Evolutionary conservation across 1,139 yeast genomes (phyloP).

Genomic region (Kurtzmaniella quercitrusa): DNA sequence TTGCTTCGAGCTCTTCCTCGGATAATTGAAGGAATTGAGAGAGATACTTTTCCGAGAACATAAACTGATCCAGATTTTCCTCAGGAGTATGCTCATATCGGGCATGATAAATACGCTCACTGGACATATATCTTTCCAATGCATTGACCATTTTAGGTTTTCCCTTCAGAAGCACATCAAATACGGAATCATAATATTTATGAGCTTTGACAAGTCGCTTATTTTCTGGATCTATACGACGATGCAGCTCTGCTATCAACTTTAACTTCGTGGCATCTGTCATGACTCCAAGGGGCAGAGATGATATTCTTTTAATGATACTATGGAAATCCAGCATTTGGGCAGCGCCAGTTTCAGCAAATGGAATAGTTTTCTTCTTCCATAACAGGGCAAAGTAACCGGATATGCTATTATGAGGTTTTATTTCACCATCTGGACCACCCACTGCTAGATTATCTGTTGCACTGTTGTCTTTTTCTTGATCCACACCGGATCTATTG

Average conservation of each 20-base stretch:
- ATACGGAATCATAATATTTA: constrained; percentile 31
- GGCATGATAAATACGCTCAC: constrained; percentile 46
- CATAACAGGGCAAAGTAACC: neutral
- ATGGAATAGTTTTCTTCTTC: constrained; percentile 18
- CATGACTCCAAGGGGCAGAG: constrained; percentile 2
- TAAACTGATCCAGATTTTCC: constrained; percentile 17
- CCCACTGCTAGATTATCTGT: neutral
- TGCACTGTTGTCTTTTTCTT: neutral
- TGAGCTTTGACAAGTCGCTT: constrained; percentile 19
- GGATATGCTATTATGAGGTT: neutral
- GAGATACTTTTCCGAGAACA: constrained; percentile 45
- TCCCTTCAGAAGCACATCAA: constrained; percentile 33
- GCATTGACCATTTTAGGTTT: constrained; percentile 29
- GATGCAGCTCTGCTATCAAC: constrained; percentile 12
- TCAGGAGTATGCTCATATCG: constrained; percentile 37
- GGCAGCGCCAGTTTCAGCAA: constrained; percentile 16
- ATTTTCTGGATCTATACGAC: constrained; percentile 12
- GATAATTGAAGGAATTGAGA: constrained; percentile 51
- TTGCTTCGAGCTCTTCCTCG: constrained; percentile 38
- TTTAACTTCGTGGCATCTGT: constrained; percentile 12
- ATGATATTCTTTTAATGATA: constrained; percentile 3
- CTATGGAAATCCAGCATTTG: constrained; percentile 10
- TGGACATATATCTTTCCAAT: constrained; percentile 31
- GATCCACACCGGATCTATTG: too few species aligned
- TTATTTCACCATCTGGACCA: neutral